Conservation (phyloP, 108 stramenopile species). For the Cyclostephanos invisitatus region DNA sequence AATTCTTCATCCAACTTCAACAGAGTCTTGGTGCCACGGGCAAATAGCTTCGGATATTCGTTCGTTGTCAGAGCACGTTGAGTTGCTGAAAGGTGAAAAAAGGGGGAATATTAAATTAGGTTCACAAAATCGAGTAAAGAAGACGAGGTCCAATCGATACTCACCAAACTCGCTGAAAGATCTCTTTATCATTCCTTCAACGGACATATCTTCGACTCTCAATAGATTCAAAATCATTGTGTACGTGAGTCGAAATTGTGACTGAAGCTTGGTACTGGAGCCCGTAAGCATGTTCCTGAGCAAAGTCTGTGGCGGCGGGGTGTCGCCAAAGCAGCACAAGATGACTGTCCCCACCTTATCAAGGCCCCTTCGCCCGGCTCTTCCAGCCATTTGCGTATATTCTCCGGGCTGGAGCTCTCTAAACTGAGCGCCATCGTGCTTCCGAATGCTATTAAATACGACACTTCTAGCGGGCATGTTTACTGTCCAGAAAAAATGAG, state of each 20-base stretch:
- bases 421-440: conserved; percentile 94
- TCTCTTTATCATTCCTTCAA: conserved; percentile 96
- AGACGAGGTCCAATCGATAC: background rate
- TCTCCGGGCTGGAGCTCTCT: conserved; percentile 86
- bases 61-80: conserved; percentile 91
- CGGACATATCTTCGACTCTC: conserved; percentile 93
- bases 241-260: conserved; percentile 96
- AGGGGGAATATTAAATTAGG: conserved; percentile 11
- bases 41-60: conserved; percentile 87
- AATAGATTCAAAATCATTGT: conserved; percentile 97
- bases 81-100: conserved; percentile 90
- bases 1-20: conserved; percentile 75
- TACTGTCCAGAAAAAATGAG: conserved; percentile 95
- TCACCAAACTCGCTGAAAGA: conserved; percentile 31
- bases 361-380: conserved; percentile 96
- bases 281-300: conserved; percentile 92
- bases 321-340: conserved; percentile 70
- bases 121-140: background rate
- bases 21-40: conserved; percentile 67
- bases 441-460: conserved; percentile 93
- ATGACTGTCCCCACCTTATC: conserved; percentile 90
- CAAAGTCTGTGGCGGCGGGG: conserved; percentile 68
- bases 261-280: conserved; percentile 78
- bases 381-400: conserved; percentile 98
- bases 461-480: conserved; percentile 99